Evolutionary conservation across 345 rosid species (phyloP).

Genomic region (Populus pruinosa): DNA sequence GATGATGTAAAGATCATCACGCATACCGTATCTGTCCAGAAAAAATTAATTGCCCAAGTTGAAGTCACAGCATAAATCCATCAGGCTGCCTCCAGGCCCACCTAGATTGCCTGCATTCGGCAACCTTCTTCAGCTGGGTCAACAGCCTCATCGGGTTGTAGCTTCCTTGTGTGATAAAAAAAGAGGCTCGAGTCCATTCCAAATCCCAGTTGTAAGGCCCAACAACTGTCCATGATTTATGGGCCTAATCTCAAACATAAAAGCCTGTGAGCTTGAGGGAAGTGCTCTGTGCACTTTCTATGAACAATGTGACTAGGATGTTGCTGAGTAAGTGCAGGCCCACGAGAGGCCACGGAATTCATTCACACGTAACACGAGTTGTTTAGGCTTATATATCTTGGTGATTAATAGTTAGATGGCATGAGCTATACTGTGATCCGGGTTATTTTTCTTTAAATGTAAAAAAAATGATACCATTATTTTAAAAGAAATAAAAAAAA

Average conservation of each 20-base stretch:
- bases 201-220: conserved; percentile 47
- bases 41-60: background rate
- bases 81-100: conserved; percentile 80
- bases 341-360: conserved; percentile 74
- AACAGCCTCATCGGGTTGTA: conserved; percentile 67
- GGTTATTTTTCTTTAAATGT: no score
- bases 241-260: conserved; percentile 20
- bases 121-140: conserved; percentile 77
- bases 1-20: background rate
- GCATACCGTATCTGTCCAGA: background rate
- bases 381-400: conserved; percentile 73
- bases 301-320: conserved; percentile 94
- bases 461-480: no score
- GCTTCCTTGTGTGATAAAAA: conserved; percentile 56
- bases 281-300: conserved; percentile 75
- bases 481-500: no score
- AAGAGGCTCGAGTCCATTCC: conserved; percentile 48
- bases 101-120: conserved; percentile 72
- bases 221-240: conserved; percentile 41
- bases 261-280: conserved; percentile 62
- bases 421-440: no score
- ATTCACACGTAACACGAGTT: conserved; percentile 73
- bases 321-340: conserved; percentile 58
- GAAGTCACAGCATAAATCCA: conserved; percentile 10
- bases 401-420: conserved; percentile 23